phyloP scores from a whole-genome alignment of 2,329 filamentous ascomycete species.

The Lachnellula subtilissima region DNA sequence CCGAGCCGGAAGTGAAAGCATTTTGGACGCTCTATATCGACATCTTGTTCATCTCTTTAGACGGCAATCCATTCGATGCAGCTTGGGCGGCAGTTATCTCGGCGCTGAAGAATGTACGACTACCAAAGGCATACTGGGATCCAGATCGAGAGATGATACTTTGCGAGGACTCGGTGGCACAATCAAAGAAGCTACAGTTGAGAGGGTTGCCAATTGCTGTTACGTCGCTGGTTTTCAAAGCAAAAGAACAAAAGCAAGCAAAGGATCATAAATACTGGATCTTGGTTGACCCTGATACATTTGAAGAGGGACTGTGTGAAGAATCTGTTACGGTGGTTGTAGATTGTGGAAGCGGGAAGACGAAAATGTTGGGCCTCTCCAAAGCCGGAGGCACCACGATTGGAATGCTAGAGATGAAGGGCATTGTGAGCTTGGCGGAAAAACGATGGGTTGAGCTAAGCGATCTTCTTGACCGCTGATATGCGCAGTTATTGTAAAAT shows the following conservation, averaged over 20 bases:
- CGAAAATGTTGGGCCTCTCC: slow-evolving; percentile 65
- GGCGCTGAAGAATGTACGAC: slow-evolving; percentile 69
- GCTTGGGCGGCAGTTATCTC: slow-evolving; percentile 82
- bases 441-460: slow-evolving; percentile 56
- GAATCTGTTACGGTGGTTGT: slow-evolving; percentile 82
- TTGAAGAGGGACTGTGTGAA: slow-evolving; percentile 80
- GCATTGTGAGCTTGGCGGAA: slow-evolving; percentile 55
- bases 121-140: slow-evolving; percentile 82
- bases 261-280: slow-evolving; percentile 65
- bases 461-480: slow-evolving; percentile 20
- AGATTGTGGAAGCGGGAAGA: slow-evolving; percentile 47
- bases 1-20: slow-evolving; percentile 59
- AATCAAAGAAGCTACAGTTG: slow-evolving; percentile 54
- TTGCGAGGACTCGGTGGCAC: slow-evolving; percentile 58
- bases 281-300: slow-evolving; percentile 79
- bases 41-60: slow-evolving; percentile 87
- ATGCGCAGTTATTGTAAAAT: not conserved
- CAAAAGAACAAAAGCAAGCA: slow-evolving; percentile 36
- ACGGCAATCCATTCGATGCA: slow-evolving; percentile 87
- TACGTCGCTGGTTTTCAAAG: slow-evolving; percentile 74
- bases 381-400: slow-evolving; percentile 76
- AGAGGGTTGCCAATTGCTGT: slow-evolving; percentile 67
- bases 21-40: slow-evolving; percentile 97
- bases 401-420: slow-evolving; percentile 56
- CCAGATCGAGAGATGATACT: slow-evolving; percentile 72